A percentile compares a stretch with the other conserved stretches of the same genome.
Conservation (phyloP, 2,329 filamentous ascomycete species). For the Fusarium agapanthi region DNA sequence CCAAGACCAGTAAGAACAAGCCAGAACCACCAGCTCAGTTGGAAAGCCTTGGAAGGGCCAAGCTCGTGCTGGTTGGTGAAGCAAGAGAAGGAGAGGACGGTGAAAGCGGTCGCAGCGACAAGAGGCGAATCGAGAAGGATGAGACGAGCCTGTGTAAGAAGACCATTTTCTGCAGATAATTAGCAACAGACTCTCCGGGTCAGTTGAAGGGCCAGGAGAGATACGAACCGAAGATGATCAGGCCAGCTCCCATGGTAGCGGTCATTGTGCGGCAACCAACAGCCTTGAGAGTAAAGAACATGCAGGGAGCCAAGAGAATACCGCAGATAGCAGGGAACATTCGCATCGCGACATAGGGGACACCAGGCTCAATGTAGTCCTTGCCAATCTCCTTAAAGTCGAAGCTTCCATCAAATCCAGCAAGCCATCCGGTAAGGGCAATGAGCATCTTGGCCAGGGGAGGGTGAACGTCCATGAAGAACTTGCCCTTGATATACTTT, state of each 20-base stretch:
- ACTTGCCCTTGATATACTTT: constrained; percentile 99
- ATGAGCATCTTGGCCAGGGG: constrained; percentile 96
- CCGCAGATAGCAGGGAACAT: constrained; percentile 90
- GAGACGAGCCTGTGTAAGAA: constrained; percentile 92
- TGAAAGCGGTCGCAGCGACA: constrained; percentile 91
- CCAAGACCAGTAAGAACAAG: constrained; percentile 85
- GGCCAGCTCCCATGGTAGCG: constrained; percentile 80
- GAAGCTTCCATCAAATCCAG: constrained; percentile 93
- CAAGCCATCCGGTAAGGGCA: constrained; percentile 91
- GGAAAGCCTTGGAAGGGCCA: constrained; percentile 87
- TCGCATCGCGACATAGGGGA: constrained; percentile 98
- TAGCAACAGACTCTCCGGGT: constrained; percentile 32
- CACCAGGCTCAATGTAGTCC: constrained; percentile 92
- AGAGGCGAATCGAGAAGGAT: constrained; percentile 97
- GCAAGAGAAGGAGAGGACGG: constrained; percentile 86
- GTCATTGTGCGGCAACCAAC: constrained; percentile 88
- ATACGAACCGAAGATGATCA: constrained; percentile 88
- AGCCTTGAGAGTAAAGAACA: constrained; percentile 95
- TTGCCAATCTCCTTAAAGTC: constrained; percentile 99
- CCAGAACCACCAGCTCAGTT: constrained; percentile 98
- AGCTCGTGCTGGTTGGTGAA: constrained; percentile 98
- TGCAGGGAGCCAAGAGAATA: constrained; percentile 85
- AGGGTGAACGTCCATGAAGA: constrained; percentile 99
- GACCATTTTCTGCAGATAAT: constrained; percentile 79
- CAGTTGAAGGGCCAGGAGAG: neutral